These are phyloP conservation scores for Climacium dendroides DNA, from an alignment of 225 moss, liverwort and hornwort species.

Conservation along the genomic window DNA sequence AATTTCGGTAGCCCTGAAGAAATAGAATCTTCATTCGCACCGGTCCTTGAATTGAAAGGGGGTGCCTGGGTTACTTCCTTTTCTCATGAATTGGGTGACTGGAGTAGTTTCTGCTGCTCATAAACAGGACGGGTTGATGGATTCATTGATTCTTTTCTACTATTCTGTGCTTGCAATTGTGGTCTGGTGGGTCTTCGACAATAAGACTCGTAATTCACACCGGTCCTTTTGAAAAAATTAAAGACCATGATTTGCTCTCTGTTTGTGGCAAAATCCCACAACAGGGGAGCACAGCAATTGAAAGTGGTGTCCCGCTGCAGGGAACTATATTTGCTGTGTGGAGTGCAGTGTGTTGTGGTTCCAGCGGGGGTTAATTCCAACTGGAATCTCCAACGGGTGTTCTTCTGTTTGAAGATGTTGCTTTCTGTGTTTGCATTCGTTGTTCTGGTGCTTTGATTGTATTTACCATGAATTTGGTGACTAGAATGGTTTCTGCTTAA, in stretches of 20 bases:
- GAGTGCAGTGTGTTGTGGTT: too few relatives aligned
- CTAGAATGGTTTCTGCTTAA: neutral
- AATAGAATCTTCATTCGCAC: neutral
- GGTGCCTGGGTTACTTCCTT: too few relatives aligned
- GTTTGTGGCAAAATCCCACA: neutral
- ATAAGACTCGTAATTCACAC: neutral
- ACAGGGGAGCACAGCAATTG: neutral
- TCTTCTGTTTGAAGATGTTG: neutral
- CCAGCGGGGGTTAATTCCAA: too few relatives aligned
- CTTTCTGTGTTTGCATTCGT: neutral
- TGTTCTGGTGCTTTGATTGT: neutral
- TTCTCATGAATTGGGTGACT: neutral
- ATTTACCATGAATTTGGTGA: neutral
- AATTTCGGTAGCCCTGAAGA: neutral
- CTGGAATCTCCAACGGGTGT: neutral
- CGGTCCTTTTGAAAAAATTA: too few relatives aligned
- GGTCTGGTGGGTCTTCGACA: neutral
- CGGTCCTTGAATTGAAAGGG: too few relatives aligned
- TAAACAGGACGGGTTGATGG: neutral
- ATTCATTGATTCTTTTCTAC: neutral
- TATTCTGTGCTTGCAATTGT: neutral
- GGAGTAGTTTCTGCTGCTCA: neutral
- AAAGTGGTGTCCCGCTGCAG: too few relatives aligned
- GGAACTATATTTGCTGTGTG: neutral
- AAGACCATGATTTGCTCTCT: neutral